Evolutionary conservation across 768 basidiomycete genomes (phyloP), one percentile per base, ranked within the genome.

Genomic region (Naematelia encephala): DNA sequence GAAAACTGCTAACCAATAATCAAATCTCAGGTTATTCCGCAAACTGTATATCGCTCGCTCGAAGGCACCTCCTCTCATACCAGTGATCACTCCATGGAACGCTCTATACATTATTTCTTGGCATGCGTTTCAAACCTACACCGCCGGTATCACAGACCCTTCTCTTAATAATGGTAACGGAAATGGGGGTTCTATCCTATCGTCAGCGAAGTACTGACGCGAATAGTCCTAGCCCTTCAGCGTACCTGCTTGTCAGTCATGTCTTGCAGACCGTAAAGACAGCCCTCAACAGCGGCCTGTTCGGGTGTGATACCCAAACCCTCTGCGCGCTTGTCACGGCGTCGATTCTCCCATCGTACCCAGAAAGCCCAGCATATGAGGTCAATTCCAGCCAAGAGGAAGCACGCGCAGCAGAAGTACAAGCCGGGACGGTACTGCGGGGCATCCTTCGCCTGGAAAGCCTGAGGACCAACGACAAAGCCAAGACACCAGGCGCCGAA

Each of bases 401-500:
- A 62, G 39, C 61, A 62, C 12, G 51, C 56, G 16, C 56, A 57
- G 23, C 56, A 57, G 51, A 57, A 48, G 30, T 53, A 53, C 3
- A 62, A 51, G 28, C 62, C 62, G 13, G 62, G 59, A 19, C 59
- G 54, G 46, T 64, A 64, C 1, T 56, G 21, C 16, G 62, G 62
- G 10, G 62, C 62, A 23, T 53, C 56, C 8, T 30, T 25, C 4
- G 62, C 53, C 48, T 64, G 59, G 62, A 64, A 64, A 13, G 55
- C 54, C 45, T 64, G 62, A 16, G 62, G 62, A 47, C 62, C 62
- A 22, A 64, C 56, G 42, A 55, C 54, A 45, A 60, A 60, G 23
- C 62, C 62, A 19, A 60, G 45, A 50, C 62, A 62, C 44, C 51
- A 62, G 42, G 50, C 30, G 14, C 52, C 23, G 51, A 62, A 62